phyloP scores from a whole-genome alignment of 2,329 filamentous ascomycete genomes.

The Knufia petricola region DNA sequence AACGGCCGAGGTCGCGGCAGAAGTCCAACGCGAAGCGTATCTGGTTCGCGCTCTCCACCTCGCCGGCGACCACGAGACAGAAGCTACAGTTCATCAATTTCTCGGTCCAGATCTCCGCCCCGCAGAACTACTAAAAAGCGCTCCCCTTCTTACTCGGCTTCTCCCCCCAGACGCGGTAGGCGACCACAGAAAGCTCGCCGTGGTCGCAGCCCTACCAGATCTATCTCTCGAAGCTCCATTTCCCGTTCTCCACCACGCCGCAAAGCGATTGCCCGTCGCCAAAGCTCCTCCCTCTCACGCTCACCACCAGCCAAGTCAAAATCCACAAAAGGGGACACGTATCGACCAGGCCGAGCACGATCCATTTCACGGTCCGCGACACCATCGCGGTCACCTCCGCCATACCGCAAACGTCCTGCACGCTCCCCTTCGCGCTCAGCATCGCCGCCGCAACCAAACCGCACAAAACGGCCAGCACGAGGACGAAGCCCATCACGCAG shows the following conservation, averaged over 20 bases:
- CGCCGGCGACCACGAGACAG: slow-evolving; percentile 14
- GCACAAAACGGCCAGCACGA: neutral
- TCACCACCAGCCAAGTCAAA: slow-evolving; percentile 6
- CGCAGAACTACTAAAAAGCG: slow-evolving; percentile 15
- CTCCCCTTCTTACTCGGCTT: slow-evolving; percentile 18
- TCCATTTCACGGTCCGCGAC: slow-evolving; percentile 11
- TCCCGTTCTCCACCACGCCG: slow-evolving; percentile 15
- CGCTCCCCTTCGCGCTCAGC: slow-evolving; percentile 8
- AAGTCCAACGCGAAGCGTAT: slow-evolving; percentile 17
- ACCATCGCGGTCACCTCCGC: slow-evolving; percentile 13
- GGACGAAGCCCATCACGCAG: slow-evolving; percentile 2
- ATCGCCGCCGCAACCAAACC: slow-evolving; percentile 11
- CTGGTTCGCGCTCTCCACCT: slow-evolving; percentile 24
- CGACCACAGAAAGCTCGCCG: slow-evolving; percentile 10
- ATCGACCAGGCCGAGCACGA: slow-evolving; percentile 1
- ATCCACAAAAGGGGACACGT: neutral
- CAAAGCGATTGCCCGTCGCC: slow-evolving; percentile 5
- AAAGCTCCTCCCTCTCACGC: slow-evolving; percentile 5
- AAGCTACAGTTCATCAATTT: slow-evolving; percentile 14
- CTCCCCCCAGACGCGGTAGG: slow-evolving; percentile 6
- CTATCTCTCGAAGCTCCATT: slow-evolving; percentile 10
- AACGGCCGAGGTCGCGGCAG: slow-evolving; percentile 20
- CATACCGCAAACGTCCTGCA: neutral
- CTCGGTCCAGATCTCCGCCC: slow-evolving; percentile 15
- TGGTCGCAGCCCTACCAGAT: slow-evolving; percentile 18